A percentile compares a stretch with the other conserved stretches of the same genome.
These are phyloP conservation scores for Cenchrus americanus DNA, from an alignment of 176 grass and related monocot genomes.

Conservation along the genomic window DNA sequence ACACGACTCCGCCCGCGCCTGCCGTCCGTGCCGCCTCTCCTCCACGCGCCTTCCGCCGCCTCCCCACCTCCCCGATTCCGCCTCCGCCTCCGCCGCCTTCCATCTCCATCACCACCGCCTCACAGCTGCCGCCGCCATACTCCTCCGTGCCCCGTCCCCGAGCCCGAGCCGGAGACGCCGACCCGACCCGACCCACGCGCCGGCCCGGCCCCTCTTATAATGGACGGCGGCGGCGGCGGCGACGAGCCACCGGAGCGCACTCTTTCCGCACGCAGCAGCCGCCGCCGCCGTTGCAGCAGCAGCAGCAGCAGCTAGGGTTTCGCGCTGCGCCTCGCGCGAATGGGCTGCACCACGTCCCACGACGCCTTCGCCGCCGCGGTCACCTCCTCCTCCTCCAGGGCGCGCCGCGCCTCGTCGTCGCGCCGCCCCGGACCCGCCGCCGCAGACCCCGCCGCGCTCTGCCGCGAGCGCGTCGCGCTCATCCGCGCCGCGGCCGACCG, in stretches of 20 bases:
- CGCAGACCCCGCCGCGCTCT: slow-evolving; percentile 57
- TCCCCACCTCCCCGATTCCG: not conserved
- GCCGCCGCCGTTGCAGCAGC: not conserved
- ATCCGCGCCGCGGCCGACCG: slow-evolving; percentile 61
- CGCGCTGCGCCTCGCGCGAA: not conserved
- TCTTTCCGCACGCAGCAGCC: not conserved
- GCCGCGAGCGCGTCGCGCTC: slow-evolving; percentile 67
- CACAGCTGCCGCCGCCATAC: not conserved
- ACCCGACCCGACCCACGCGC: not conserved
- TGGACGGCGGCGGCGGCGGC: slow-evolving; percentile 43
- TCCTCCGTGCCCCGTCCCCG: not conserved
- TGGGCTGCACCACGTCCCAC: slow-evolving; percentile 72
- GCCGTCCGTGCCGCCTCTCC: not conserved
- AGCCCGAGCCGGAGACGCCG: not conserved
- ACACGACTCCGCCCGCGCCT: too few relatives aligned
- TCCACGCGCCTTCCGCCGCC: not conserved
- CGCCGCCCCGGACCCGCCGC: not conserved
- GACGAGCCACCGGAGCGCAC: slow-evolving; percentile 50
- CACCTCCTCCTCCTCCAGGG: slow-evolving; percentile 36
- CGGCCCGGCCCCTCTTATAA: not conserved
- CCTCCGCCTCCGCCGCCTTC: not conserved
- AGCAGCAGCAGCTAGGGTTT: slow-evolving; percentile 29
- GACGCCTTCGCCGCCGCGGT: slow-evolving; percentile 42
- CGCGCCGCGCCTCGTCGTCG: not conserved
- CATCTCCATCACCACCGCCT: not conserved